Evolutionary conservation across 768 basidiomycete species (phyloP).

Genomic region (Russula emetica): DNA sequence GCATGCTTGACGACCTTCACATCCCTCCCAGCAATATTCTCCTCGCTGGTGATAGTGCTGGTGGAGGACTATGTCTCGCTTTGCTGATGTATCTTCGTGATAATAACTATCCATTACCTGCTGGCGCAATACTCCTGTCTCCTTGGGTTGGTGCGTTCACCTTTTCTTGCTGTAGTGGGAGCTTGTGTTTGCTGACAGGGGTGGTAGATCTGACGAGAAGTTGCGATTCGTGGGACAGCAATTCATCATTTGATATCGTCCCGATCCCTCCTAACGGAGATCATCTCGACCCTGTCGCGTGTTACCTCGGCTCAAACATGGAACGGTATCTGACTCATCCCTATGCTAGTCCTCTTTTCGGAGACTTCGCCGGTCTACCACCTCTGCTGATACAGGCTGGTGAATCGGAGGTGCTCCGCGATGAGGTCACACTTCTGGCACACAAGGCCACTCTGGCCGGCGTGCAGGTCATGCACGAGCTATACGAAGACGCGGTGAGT

Average conservation of each 20-base stretch:
- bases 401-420: conserved; percentile 91
- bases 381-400: conserved; percentile 90
- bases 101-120: conserved; percentile 76
- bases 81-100: conserved; percentile 94
- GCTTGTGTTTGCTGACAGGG: conserved; percentile 10
- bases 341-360: conserved; percentile 93
- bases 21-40: conserved; percentile 91
- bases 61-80: conserved; percentile 82
- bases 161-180: not conserved
- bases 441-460: conserved; percentile 89
- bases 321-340: conserved; percentile 89
- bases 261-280: conserved; percentile 67
- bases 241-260: conserved; percentile 80
- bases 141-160: conserved; percentile 85
- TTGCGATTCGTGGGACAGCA: conserved; percentile 96
- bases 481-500: conserved; percentile 87
- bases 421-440: conserved; percentile 86
- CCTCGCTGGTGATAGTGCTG: conserved; percentile 88
- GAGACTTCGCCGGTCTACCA: conserved; percentile 79
- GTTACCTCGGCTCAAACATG: conserved; percentile 82
- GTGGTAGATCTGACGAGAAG: conserved; percentile 85
- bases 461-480: conserved; percentile 80
- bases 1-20: conserved; percentile 80
- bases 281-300: conserved; percentile 89
- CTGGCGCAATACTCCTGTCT: conserved; percentile 83